Evolutionary conservation across 2,329 filamentous ascomycete species (phyloP).

Genomic region (Fusarium transvaalense): DNA sequence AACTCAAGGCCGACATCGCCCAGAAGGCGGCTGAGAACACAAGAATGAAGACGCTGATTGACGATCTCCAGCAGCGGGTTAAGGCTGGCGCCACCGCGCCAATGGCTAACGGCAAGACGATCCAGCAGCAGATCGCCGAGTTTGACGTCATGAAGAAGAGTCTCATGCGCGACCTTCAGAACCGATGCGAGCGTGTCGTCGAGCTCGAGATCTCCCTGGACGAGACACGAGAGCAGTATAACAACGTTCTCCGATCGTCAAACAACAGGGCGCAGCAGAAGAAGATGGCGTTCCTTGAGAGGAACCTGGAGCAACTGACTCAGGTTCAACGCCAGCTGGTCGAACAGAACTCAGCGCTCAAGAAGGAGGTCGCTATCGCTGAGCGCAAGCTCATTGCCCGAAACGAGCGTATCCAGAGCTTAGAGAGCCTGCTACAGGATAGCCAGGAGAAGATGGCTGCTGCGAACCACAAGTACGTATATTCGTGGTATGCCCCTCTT

Average conservation of each 20-base stretch:
- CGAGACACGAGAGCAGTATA: conserved; percentile 98
- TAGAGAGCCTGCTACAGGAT: conserved; percentile 93
- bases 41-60: conserved; percentile 82
- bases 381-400: conserved; percentile 96
- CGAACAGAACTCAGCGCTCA: conserved; percentile 95
- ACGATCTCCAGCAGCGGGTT: conserved; percentile 80
- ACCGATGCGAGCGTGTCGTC: conserved; percentile 96
- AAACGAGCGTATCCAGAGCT: conserved; percentile 95
- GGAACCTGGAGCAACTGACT: conserved; percentile 97
- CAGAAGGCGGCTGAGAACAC: conserved; percentile 85
- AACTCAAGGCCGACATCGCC: conserved; percentile 79
- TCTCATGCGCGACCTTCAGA: conserved; percentile 97
- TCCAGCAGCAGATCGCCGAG: conserved; percentile 97
- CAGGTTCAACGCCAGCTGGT: conserved; percentile 97
- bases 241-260: conserved; percentile 94
- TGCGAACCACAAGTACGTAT: conserved; percentile 91
- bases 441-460: conserved; percentile 98
- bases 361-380: conserved; percentile 99
- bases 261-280: conserved; percentile 99
- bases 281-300: conserved; percentile 99
- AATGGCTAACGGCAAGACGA: conserved; percentile 86
- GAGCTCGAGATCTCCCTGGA: conserved; percentile 98
- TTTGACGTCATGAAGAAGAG: conserved; percentile 99
- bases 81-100: conserved; percentile 71
- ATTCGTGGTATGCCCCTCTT: not conserved